A percentile compares a stretch with the other conserved stretches of the same genome.
Conservation (phyloP, 2,329 filamentous ascomycete genomes). For the Diplodia scrobiculata region DNA sequence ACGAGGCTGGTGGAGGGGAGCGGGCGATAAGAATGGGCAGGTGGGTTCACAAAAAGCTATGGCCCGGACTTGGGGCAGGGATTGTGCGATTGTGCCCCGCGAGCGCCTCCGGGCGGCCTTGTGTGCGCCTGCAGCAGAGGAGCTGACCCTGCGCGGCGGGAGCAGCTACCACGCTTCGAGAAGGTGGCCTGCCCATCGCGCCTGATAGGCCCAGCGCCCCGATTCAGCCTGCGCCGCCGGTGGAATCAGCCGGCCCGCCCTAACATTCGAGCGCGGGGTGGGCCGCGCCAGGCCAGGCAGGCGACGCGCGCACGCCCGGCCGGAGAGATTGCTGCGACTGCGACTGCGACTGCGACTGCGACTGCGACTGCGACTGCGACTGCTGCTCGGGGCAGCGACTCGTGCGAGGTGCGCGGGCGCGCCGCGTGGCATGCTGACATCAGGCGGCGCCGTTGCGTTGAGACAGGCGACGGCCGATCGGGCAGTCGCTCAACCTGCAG, state of each 20-base stretch:
- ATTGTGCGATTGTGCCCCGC: slow-evolving; percentile 10
- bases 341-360: too few relatives aligned
- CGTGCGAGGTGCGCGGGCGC: slow-evolving; percentile 1
- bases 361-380: too few relatives aligned
- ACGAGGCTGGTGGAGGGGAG: not conserved
- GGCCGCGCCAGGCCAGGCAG: not conserved
- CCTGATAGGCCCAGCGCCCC: slow-evolving; percentile 4
- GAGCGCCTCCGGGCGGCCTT: slow-evolving; percentile 22
- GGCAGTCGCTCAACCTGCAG: not conserved
- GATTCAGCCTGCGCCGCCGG: slow-evolving; percentile 14
- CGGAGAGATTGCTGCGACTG: not conserved
- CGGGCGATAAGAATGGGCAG: slow-evolving; percentile 24
- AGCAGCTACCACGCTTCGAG: slow-evolving; percentile 22
- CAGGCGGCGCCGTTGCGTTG: not conserved
- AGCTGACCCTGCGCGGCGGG: not conserved
- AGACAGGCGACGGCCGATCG: not conserved
- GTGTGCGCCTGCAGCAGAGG: slow-evolving; percentile 13
- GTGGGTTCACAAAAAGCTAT: slow-evolving; percentile 19
- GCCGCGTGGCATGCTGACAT: slow-evolving; percentile 24
- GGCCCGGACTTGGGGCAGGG: slow-evolving; percentile 4
- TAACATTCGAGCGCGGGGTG: slow-evolving; percentile 3
- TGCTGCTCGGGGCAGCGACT: not conserved
- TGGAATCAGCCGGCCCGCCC: slow-evolving; percentile 17
- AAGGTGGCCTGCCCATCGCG: slow-evolving; percentile 22
- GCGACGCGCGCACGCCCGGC: not conserved